Conservation (phyloP, 371 early-diverging fungal species). For the Mucor mucedo region DNA sequence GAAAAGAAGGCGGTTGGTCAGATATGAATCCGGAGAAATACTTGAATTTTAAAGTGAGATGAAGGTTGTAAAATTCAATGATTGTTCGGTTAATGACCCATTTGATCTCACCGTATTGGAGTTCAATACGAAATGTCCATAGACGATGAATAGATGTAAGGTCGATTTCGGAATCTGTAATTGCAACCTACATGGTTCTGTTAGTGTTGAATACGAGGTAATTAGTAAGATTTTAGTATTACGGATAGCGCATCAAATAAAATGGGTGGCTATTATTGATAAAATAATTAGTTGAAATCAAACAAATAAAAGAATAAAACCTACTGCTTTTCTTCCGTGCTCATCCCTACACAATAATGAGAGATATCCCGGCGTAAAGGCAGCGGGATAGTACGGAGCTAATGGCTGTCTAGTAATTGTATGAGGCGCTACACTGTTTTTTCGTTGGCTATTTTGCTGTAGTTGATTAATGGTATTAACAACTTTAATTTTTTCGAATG, state of each 20-base stretch:
- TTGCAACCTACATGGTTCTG: slow-evolving; percentile 34
- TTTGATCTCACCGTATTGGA: slow-evolving; percentile 81
- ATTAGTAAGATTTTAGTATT: neutral
- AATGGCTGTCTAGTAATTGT: slow-evolving; percentile 27
- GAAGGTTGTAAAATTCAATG: slow-evolving; percentile 72
- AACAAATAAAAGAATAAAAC: neutral
- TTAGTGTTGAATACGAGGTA: neutral
- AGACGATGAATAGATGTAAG: slow-evolving; percentile 31
- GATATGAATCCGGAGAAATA: slow-evolving; percentile 25
- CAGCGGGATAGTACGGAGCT: slow-evolving; percentile 40
- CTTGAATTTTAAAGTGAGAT: slow-evolving; percentile 60
- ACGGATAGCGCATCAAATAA: slow-evolving; percentile 43
- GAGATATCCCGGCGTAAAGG: slow-evolving; percentile 33
- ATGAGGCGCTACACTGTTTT: slow-evolving; percentile 16
- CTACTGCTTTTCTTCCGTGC: slow-evolving; percentile 40
- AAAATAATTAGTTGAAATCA: neutral
- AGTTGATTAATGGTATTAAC: slow-evolving; percentile 20
- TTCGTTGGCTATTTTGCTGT: slow-evolving; percentile 5
- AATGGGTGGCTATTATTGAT: slow-evolving; percentile 38
- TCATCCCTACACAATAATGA: slow-evolving; percentile 37
- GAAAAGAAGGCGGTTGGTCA: slow-evolving; percentile 49
- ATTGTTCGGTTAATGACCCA: slow-evolving; percentile 75
- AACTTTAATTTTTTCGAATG: slow-evolving; percentile 31
- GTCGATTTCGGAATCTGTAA: slow-evolving; percentile 55
- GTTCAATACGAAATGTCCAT: slow-evolving; percentile 68